These are phyloP conservation scores for Ramalina peruviana DNA, from an alignment of 495 filamentous ascomycete genomes.

Conservation along the genomic window DNA sequence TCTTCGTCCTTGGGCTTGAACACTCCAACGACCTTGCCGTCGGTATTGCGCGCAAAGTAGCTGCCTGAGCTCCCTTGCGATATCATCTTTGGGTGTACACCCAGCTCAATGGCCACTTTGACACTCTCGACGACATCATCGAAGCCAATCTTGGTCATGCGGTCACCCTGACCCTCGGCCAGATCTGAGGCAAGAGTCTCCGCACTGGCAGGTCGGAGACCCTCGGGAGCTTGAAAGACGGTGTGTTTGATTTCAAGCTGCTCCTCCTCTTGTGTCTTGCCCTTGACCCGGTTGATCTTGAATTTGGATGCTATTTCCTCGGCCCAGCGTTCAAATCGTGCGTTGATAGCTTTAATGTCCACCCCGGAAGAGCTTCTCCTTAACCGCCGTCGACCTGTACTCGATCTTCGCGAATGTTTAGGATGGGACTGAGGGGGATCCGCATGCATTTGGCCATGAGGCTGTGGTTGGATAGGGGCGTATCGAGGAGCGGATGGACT, in stretches of 20 bases:
- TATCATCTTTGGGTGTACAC: slow-evolving; percentile 88
- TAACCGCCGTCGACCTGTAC: slow-evolving; percentile 35
- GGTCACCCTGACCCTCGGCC: slow-evolving; percentile 34
- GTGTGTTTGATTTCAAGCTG: slow-evolving; percentile 92
- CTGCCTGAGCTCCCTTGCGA: slow-evolving; percentile 92
- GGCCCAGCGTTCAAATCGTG: slow-evolving; percentile 88
- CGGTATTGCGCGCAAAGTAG: slow-evolving; percentile 86
- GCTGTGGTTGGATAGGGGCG: slow-evolving; percentile 40
- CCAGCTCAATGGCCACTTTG: slow-evolving; percentile 74
- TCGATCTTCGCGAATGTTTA: slow-evolving; percentile 32
- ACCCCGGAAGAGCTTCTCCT: slow-evolving; percentile 79
- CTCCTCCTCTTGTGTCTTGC: slow-evolving; percentile 64
- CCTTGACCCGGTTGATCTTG: slow-evolving; percentile 70
- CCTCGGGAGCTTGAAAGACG: slow-evolving; percentile 85
- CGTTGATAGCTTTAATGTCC: slow-evolving; percentile 98
- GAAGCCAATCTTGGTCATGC: slow-evolving; percentile 67
- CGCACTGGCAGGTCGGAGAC: slow-evolving; percentile 61
- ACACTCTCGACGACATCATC: slow-evolving; percentile 87
- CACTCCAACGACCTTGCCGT: slow-evolving; percentile 90
- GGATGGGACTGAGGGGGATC: slow-evolving; percentile 26
- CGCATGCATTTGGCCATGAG: slow-evolving; percentile 35
- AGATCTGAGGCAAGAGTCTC: slow-evolving; percentile 50
- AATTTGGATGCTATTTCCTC: slow-evolving; percentile 97
- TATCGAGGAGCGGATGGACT: slow-evolving; percentile 49
- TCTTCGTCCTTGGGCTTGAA: slow-evolving; percentile 99